Base-by-base conservation (phyloP, 2,329 filamentous ascomycete species). In the Monilinia laxa region DNA sequence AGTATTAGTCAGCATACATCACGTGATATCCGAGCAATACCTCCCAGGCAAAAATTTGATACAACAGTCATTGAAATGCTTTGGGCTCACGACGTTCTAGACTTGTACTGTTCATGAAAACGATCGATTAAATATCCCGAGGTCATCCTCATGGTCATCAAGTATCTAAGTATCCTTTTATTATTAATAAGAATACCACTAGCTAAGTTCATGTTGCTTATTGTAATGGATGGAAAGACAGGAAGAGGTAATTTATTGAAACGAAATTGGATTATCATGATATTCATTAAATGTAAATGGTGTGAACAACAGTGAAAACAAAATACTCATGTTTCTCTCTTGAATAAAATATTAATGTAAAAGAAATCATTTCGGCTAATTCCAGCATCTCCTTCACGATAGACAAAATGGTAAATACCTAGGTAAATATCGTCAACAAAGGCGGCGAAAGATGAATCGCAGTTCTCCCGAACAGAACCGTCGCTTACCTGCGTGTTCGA, bases 231-330 rank as follows among this genome's bases (percentile, higher is more conserved):
- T 53, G 23, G 14, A n/a, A 52, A 40, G 62, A 52, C n/a, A 57
- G 25, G 23, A 52, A 10, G 18, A n/a, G 23, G 47, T 28, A 23
- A 53, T 31, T 59, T 65, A n/a, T 16, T 18, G 31, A 49, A 60
- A 51, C 42, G 55, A 65, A 60, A 60, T 59, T 65, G 54, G 55
- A 59, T 65, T 40, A 23, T 42, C 42, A n/a, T 38, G 45, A 65
- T 59, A 53, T 20, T 42, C 35, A 52, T 59, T 42, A n/a, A 35
- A 40, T 58, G 25, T 42, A n/a, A 35, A 40, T 58, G 25, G 47
- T 35, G 10, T 57, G n/a, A 62, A 52, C 14, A 25, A 55, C 51
- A n/a, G 38, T 18, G n/a, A 38, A 40, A 16, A 42, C 11, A 42
- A 14, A 35, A 35, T 9, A 35, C 31, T 35, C 25, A 40, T n/a